Evolutionary conservation across 2,329 filamentous ascomycete genomes (phyloP).

Genomic region (Scytalidium lignicola): DNA sequence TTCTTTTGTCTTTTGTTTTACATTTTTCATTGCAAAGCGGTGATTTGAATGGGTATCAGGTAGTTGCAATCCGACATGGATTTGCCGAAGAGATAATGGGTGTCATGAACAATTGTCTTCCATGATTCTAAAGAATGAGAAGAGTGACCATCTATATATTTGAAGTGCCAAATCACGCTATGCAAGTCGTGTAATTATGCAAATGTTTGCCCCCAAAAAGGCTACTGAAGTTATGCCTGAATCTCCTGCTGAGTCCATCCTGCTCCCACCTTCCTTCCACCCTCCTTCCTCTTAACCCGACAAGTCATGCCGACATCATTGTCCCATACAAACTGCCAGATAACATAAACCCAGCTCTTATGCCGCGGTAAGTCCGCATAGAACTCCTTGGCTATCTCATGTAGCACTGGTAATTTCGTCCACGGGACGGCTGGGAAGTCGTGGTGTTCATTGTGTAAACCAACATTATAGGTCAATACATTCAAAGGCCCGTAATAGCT

Average conservation of each 20-base stretch:
- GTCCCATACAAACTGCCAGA: constrained; percentile 95
- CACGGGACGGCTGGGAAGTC: constrained; percentile 97
- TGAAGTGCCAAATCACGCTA: not conserved
- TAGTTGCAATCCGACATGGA: not conserved
- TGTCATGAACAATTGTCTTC: not conserved
- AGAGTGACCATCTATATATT: not conserved
- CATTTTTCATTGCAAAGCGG: not conserved
- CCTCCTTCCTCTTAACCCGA: constrained; percentile 85
- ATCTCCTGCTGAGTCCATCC: constrained; percentile 67
- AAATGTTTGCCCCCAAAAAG: not conserved
- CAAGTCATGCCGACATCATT: constrained; percentile 85
- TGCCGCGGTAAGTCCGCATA: constrained; percentile 84
- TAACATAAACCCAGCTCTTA: constrained; percentile 84
- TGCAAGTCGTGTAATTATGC: constrained; percentile 1
- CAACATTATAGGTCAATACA: constrained; percentile 92
- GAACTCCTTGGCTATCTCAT: constrained; percentile 81
- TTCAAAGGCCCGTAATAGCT: constrained; percentile 95
- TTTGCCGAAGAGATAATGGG: not conserved
- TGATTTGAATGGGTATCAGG: not conserved
- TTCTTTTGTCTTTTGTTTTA: not conserved
- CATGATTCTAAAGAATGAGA: not conserved
- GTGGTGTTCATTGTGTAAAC: constrained; percentile 97
- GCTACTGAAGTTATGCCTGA: constrained; percentile 44
- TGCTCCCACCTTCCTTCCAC: constrained; percentile 54
- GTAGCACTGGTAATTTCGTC: constrained; percentile 75